A percentile compares a stretch with the other conserved stretches of the same genome.
Evolutionary conservation across 306 rosid genomes (phyloP).

Genomic region (Rosa multiflora): DNA sequence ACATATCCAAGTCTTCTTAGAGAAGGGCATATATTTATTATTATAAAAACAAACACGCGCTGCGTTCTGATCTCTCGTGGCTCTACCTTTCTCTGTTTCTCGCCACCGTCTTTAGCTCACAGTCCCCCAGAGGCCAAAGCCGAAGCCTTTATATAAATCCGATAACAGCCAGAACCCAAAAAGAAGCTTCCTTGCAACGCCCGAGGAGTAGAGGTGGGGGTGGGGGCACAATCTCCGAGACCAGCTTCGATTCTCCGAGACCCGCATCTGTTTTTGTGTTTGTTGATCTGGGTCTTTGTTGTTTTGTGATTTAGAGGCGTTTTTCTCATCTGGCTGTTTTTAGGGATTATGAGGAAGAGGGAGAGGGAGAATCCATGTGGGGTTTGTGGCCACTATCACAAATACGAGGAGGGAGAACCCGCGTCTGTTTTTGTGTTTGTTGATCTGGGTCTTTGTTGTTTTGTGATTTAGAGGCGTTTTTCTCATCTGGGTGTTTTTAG

Average conservation of each 20-base stretch:
- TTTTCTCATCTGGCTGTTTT: slow-evolving; percentile 40
- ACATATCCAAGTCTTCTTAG: no score
- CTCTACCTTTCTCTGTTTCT: not conserved
- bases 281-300: slow-evolving; percentile 41
- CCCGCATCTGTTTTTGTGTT: slow-evolving; percentile 16
- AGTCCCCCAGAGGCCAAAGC: not conserved
- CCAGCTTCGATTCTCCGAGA: not conserved
- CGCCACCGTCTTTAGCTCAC: not conserved
- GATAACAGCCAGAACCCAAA: not conserved
- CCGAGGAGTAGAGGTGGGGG: not conserved
- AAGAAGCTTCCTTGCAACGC: slow-evolving; percentile 29
- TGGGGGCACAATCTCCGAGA: not conserved
- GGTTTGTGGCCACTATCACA: slow-evolving; percentile 97
- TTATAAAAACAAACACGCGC: not conserved
- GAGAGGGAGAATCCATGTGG: slow-evolving; percentile 99
- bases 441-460: slow-evolving; percentile 41
- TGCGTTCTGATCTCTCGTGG: not conserved
- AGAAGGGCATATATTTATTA: not conserved
- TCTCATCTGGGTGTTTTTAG: slow-evolving; percentile 39
- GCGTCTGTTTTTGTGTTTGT: slow-evolving; percentile 15
- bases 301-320: slow-evolving; percentile 21
- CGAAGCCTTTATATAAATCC: slow-evolving; percentile 17
- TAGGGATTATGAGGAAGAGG: slow-evolving; percentile 78
- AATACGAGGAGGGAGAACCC: slow-evolving; percentile 80
- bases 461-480: slow-evolving; percentile 26